Percentiles rank a stretch among this genome's conserved stretches.
Evolutionary conservation across 768 basidiomycete genomes (phyloP).

Genomic region (Auricularia cornea): DNA sequence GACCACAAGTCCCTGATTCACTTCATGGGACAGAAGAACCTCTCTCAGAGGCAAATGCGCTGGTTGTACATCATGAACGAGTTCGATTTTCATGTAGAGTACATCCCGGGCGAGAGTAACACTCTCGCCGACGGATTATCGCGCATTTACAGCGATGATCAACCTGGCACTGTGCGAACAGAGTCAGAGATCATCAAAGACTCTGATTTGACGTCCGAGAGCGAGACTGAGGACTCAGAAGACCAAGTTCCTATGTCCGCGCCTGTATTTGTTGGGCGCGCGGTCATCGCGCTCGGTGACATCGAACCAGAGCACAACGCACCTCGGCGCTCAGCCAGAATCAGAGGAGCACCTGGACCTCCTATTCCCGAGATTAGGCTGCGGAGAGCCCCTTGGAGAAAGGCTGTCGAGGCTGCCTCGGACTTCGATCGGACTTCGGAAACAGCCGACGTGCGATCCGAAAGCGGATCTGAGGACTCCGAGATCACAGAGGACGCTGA

Average conservation of each 20-base stretch:
- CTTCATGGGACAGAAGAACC: constrained; percentile 23
- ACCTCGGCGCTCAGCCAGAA: background rate
- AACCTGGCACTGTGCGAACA: constrained; percentile 2
- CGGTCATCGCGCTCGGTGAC: background rate
- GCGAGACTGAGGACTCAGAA: background rate
- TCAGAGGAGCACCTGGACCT: too few relatives aligned
- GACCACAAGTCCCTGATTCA: constrained; percentile 26
- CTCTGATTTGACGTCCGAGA: background rate
- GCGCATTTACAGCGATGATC: constrained; percentile 8
- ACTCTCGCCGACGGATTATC: constrained; percentile 20
- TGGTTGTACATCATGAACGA: constrained; percentile 29
- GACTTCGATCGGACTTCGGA: too few relatives aligned
- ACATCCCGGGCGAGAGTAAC: constrained; percentile 26
- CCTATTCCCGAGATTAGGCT: too few relatives aligned
- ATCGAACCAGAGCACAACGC: too few relatives aligned
- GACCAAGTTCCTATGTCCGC: background rate
- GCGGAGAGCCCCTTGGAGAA: too few relatives aligned
- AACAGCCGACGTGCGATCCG: too few relatives aligned
- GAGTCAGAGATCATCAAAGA: background rate
- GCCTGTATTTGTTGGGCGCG: background rate
- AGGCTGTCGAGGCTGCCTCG: too few relatives aligned
- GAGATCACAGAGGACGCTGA: too few relatives aligned
- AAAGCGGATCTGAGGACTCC: too few relatives aligned
- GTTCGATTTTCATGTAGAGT: constrained; percentile 23
- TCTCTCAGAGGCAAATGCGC: constrained; percentile 26